Evolutionary conservation across 2,329 filamentous ascomycete species (phyloP).

Genomic region (Botrytis hyacinthi): DNA sequence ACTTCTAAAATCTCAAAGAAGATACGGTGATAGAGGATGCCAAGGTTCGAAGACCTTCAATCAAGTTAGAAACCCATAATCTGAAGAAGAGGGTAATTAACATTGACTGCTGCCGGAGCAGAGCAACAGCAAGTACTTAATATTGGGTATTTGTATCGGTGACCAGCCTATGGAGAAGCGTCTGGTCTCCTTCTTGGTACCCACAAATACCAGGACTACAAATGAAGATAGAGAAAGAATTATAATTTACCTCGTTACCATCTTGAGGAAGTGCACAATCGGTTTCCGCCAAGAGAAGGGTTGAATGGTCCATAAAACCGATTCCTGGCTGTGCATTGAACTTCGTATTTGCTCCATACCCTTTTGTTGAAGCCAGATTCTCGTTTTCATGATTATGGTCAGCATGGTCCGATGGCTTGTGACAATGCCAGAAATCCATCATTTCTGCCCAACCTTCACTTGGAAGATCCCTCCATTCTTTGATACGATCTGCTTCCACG

Average conservation of each 20-base stretch:
- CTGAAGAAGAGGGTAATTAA: slow-evolving; percentile 42
- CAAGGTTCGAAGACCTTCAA: slow-evolving; percentile 41
- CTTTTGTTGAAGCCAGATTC: slow-evolving; percentile 56
- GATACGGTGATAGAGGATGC: slow-evolving; percentile 44
- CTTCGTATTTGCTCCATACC: slow-evolving; percentile 78
- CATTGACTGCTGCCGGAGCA: slow-evolving; percentile 35
- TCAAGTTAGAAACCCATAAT: slow-evolving; percentile 44
- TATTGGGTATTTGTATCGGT: slow-evolving; percentile 72
- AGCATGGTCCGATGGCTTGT: slow-evolving; percentile 73
- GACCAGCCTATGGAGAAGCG: slow-evolving; percentile 53
- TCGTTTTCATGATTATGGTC: slow-evolving; percentile 35
- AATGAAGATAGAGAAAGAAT: neutral
- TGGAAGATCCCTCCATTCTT: slow-evolving; percentile 84
- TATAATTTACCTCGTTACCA: slow-evolving; percentile 9
- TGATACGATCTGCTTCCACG: slow-evolving; percentile 44
- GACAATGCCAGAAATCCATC: slow-evolving; percentile 99
- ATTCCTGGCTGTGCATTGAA: slow-evolving; percentile 64
- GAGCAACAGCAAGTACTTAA: slow-evolving; percentile 39
- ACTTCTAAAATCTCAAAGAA: slow-evolving; percentile 49
- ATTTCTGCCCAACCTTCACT: slow-evolving; percentile 99
- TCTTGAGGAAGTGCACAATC: slow-evolving; percentile 54
- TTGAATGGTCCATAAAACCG: slow-evolving; percentile 78
- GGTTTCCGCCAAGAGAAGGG: slow-evolving; percentile 65
- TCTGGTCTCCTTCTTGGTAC: slow-evolving; percentile 64
- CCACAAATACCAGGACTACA: slow-evolving; percentile 33